Percentiles rank a stretch among this genome's conserved stretches.
Evolutionary conservation across 2,329 filamentous ascomycete species (phyloP).

Genomic region (Claviceps sp.): DNA sequence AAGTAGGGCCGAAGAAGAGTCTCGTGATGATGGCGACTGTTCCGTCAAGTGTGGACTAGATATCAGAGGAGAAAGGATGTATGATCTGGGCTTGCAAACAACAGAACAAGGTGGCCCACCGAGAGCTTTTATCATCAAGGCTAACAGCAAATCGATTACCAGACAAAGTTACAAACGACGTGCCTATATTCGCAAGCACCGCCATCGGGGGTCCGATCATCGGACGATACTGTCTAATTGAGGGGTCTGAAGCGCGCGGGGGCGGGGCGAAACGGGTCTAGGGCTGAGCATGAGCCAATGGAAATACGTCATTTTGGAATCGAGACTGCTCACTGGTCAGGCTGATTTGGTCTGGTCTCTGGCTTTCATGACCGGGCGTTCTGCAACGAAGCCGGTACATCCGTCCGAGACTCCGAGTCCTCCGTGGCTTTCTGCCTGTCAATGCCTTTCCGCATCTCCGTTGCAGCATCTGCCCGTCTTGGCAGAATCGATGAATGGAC

Average conservation of each 20-base stretch:
- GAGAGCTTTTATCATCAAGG: conserved; percentile 1
- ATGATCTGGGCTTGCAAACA: background rate
- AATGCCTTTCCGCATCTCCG: too few relatives aligned
- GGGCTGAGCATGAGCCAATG: background rate
- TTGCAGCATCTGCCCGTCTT: too few relatives aligned
- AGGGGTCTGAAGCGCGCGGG: background rate
- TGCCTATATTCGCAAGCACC: conserved; percentile 1
- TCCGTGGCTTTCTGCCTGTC: background rate
- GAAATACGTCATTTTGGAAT: background rate
- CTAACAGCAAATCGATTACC: background rate
- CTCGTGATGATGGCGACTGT: too few relatives aligned
- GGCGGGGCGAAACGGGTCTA: background rate
- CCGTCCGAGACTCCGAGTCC: background rate
- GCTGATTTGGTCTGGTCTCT: background rate
- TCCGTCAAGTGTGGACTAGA: background rate
- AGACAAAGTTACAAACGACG: background rate
- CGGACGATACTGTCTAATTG: conserved; percentile 5
- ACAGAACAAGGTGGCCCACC: background rate
- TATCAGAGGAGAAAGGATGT: background rate
- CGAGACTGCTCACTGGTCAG: background rate
- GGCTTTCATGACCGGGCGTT: too few relatives aligned
- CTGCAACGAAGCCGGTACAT: background rate
- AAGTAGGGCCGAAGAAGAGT: background rate
- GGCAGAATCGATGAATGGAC: too few relatives aligned
- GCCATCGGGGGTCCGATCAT: conserved; percentile 11